Percentiles rank a stretch among this genome's conserved stretches.
Conservation (phyloP, 352 stramenopile genomes). For the Phytopythium delawarense region DNA sequence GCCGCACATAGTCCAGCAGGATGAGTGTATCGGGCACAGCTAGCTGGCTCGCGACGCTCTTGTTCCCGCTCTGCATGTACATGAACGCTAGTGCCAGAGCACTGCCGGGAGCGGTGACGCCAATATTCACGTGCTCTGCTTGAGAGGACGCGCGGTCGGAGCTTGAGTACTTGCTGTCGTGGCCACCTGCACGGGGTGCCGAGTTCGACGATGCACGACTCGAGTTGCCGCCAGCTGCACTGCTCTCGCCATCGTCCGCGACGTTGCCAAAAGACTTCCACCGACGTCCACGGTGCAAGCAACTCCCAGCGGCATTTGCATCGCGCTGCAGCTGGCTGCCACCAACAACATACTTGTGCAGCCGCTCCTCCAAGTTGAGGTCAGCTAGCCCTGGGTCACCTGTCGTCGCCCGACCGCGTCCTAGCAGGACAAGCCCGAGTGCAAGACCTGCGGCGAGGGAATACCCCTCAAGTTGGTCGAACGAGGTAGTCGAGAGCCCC, state of each 20-base stretch:
- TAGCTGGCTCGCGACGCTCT: slow-evolving; percentile 79
- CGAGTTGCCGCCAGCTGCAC: background rate
- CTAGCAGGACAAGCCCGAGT: slow-evolving; percentile 95
- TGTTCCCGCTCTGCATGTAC: slow-evolving; percentile 94
- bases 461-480: slow-evolving; percentile 94
- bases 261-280: slow-evolving; percentile 53
- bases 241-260: slow-evolving; percentile 9
- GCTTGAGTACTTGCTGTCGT: slow-evolving; percentile 5
- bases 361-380: slow-evolving; percentile 94
- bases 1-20: slow-evolving; percentile 94
- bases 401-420: slow-evolving; percentile 55
- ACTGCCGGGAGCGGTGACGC: slow-evolving; percentile 92
- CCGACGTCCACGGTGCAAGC: slow-evolving; percentile 64
- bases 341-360: slow-evolving; percentile 95
- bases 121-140: slow-evolving; percentile 91
- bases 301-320: slow-evolving; percentile 42
- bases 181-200: slow-evolving; percentile 13
- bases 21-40: slow-evolving; percentile 93
- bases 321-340: slow-evolving; percentile 50
- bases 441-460: slow-evolving; percentile 90
- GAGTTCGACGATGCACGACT: background rate
- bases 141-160: background rate
- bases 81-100: slow-evolving; percentile 95
- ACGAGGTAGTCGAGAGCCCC: slow-evolving; percentile 43
- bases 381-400: slow-evolving; percentile 91